Percentiles rank a stretch among this genome's conserved stretches.
Conservation (phyloP, 2,329 filamentous ascomycete species). For the Verticillium nubilum region DNA sequence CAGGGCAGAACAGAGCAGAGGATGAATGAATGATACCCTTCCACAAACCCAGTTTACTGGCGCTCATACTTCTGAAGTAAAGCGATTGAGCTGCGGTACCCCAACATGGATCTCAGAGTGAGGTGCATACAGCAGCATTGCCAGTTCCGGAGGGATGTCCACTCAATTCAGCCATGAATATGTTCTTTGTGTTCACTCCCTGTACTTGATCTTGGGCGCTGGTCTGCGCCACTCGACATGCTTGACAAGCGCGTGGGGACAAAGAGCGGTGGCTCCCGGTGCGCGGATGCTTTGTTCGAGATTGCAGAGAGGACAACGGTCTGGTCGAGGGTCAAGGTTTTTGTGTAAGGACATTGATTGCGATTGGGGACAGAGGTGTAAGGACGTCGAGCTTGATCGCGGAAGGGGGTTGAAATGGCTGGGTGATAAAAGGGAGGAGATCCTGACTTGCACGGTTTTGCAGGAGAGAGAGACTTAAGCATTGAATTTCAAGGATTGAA, state of each 20-base stretch:
- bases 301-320: too few relatives aligned
- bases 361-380: background rate
- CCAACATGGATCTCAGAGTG: background rate
- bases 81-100: background rate
- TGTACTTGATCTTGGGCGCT: too few relatives aligned
- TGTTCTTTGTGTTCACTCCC: too few relatives aligned
- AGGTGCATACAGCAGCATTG: background rate
- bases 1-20: too few relatives aligned
- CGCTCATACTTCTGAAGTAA: background rate
- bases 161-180: too few relatives aligned
- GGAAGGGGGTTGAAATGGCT: too few relatives aligned
- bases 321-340: too few relatives aligned
- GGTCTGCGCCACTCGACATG: too few relatives aligned
- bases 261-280: too few relatives aligned
- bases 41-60: background rate
- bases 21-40: background rate
- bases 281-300: too few relatives aligned
- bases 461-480: background rate
- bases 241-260: background rate
- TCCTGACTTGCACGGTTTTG: background rate
- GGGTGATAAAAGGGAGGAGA: background rate
- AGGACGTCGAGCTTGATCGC: background rate
- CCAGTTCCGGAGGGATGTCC: too few relatives aligned
- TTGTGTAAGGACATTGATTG: too few relatives aligned
- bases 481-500: background rate